Conservation (phyloP, 2,329 filamentous ascomycete species). For the Coleophoma cylindrospora region DNA sequence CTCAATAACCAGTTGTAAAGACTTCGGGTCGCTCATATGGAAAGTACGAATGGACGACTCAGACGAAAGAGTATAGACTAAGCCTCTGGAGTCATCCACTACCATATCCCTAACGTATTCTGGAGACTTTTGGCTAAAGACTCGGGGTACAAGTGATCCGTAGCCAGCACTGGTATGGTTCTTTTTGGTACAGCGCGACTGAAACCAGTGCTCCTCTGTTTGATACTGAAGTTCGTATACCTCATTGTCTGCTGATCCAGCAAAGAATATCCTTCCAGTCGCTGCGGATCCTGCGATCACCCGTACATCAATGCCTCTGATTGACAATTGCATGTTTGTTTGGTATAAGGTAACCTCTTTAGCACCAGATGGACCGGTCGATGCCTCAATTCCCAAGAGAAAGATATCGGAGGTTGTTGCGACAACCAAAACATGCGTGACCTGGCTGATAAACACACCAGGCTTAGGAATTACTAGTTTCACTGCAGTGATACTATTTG, state of each 20-base stretch:
- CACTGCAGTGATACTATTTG: slow-evolving; percentile 84
- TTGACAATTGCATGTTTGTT: slow-evolving; percentile 76
- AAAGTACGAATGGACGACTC: slow-evolving; percentile 88
- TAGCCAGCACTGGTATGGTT: slow-evolving; percentile 79
- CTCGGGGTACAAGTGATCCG: slow-evolving; percentile 54
- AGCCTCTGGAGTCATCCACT: slow-evolving; percentile 80
- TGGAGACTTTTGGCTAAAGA: slow-evolving; percentile 45
- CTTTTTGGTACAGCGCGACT: slow-evolving; percentile 78
- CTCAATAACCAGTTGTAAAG: slow-evolving; percentile 59
- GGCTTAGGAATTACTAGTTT: slow-evolving; percentile 79
- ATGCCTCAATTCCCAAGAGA: slow-evolving; percentile 76
- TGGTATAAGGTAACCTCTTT: slow-evolving; percentile 77
- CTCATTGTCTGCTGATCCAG: slow-evolving; percentile 74
- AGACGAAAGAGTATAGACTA: slow-evolving; percentile 88
- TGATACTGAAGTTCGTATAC: slow-evolving; percentile 95
- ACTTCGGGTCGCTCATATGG: slow-evolving; percentile 67
- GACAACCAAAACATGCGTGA: slow-evolving; percentile 84
- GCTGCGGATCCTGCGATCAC: slow-evolving; percentile 73
- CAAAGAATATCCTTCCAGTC: slow-evolving; percentile 90
- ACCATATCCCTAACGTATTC: slow-evolving; percentile 75
- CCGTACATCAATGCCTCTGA: slow-evolving; percentile 71
- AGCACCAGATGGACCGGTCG: slow-evolving; percentile 61
- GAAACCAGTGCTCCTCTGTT: slow-evolving; percentile 96
- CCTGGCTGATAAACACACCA: slow-evolving; percentile 80
- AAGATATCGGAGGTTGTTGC: slow-evolving; percentile 82